Evolutionary conservation across 2,329 filamentous ascomycete genomes (phyloP).

Genomic region (Dactylellina cionopaga): DNA sequence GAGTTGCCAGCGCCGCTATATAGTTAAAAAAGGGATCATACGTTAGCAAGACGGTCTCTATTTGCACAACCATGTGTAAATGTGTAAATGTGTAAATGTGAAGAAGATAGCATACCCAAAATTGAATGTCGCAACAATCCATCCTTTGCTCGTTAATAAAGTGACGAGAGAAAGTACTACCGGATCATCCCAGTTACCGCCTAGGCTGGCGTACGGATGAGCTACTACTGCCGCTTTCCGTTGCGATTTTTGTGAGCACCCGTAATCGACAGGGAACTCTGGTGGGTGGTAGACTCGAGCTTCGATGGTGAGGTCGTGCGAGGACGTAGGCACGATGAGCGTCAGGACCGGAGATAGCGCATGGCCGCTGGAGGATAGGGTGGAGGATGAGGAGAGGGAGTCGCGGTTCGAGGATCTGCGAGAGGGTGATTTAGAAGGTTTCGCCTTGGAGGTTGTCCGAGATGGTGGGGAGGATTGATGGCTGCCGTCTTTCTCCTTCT

Average conservation of each 20-base stretch:
- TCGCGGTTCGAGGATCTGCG: conserved; percentile 11
- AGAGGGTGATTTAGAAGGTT: conserved; percentile 6
- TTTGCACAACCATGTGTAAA: not conserved
- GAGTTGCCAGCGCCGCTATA: conserved; percentile 81
- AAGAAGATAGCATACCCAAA: too few relatives aligned
- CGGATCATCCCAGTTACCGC: conserved; percentile 84
- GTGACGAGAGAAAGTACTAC: conserved; percentile 75
- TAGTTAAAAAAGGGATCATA: conserved; percentile 62
- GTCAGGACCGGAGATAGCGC: conserved; percentile 50
- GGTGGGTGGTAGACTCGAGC: conserved; percentile 83
- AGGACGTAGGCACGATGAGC: conserved; percentile 76
- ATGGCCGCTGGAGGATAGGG: conserved; percentile 26
- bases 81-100: not conserved
- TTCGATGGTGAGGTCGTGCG: conserved; percentile 81
- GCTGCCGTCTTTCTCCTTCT: conserved; percentile 23
- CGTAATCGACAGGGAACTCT: conserved; percentile 59
- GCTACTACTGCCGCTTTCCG: conserved; percentile 74
- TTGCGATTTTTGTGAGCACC: not conserved
- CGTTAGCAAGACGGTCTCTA: not conserved
- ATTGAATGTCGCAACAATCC: conserved; percentile 86
- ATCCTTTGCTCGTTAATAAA: conserved; percentile 75
- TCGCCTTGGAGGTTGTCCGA: too few relatives aligned
- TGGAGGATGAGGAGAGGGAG: conserved; percentile 54
- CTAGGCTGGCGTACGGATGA: conserved; percentile 89
- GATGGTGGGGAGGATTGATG: not conserved